Conservation (phyloP, 495 filamentous ascomycete genomes). For the Penicillium soppii region DNA sequence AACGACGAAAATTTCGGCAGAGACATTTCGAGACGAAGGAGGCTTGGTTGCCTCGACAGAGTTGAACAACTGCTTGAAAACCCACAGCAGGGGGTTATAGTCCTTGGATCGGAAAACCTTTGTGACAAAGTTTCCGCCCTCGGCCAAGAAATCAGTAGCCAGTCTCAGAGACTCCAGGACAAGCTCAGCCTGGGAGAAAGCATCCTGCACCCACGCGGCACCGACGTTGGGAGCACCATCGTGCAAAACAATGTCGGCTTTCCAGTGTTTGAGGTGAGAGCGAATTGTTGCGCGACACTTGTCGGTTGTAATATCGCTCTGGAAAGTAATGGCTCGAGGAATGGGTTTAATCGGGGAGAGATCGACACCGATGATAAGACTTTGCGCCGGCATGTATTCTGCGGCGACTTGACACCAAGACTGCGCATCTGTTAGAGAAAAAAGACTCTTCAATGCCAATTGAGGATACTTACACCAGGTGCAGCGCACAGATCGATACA, state of each 20-base stretch:
- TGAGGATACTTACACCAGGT: conserved; percentile 68
- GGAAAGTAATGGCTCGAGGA: conserved; percentile 88
- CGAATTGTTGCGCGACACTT: conserved; percentile 93
- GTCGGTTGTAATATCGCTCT: conserved; percentile 96
- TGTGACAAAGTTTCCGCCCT: conserved; percentile 93
- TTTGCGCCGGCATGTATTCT: conserved; percentile 88
- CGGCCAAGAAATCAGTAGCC: conserved; percentile 87
- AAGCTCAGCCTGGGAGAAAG: conserved; percentile 96
- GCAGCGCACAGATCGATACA: conserved; percentile 96
- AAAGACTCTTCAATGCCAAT: not conserved
- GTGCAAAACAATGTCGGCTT: conserved; percentile 95
- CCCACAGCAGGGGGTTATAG: conserved; percentile 94
- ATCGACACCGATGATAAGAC: conserved; percentile 93
- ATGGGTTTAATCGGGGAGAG: conserved; percentile 95
- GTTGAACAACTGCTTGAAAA: conserved; percentile 93
- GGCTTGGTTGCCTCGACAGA: conserved; percentile 97
- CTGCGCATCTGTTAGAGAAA: conserved; percentile 40
- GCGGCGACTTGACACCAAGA: conserved; percentile 99
- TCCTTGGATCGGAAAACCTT: conserved; percentile 99
- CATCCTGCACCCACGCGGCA: conserved; percentile 97
- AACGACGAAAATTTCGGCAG: conserved; percentile 97
- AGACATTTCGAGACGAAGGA: conserved; percentile 91
- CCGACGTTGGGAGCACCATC: conserved; percentile 98
- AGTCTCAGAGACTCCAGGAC: conserved; percentile 87
- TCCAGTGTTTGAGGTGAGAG: conserved; percentile 92